Evolutionary conservation across 2,329 filamentous ascomycete genomes (phyloP), one percentile per base, ranked within the genome.

Genomic region (Clonostachys rosea): DNA sequence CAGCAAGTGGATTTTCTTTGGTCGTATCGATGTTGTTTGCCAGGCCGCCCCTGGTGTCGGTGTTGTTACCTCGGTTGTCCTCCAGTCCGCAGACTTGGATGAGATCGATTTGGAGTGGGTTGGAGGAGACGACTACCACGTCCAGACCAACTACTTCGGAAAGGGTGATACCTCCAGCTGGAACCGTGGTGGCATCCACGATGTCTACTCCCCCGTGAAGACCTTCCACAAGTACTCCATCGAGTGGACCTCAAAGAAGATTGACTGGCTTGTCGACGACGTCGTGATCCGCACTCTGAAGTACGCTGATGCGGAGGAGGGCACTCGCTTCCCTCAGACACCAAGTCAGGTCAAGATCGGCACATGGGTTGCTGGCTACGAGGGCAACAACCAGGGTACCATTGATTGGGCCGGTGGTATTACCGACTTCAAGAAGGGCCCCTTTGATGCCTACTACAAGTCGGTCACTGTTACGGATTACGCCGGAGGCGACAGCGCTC

Each of bases 1-100:
- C 47, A 76, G 83, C 60, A 91, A 91, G 78, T 97, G 95, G 76
- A 89, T 97, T 66, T 96, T 97, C 87, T 97, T 96, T 66, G 94
- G 94, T 52, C 84, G 84, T 60, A 81, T 96, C 56, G 87, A 95
- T 46, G 82, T 90, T 50, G 81, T 80, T 24, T 73, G 95, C 61
- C 86, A 91, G 67, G 86, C 87, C 36, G 86, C 94, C 20, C 79
- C 86, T 4, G 94, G 92, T 40, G 74, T 74, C 6, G 94, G 94
- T 55, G 87, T 97, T 53, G 87, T 97, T 52, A 96, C 90, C 70
- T 91, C 87, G 54, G 78, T 89, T 39, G 89, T 97, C 37, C 74
- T 97, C 53, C 87, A 95, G 72, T 96, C 91, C 2, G 90, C 96
- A 59, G 83, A 86, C 60, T 78, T 96, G 24, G 92, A 97, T 63